Evolutionary conservation across 2,329 filamentous ascomycete genomes (phyloP).

Genomic region (Fusarium illudens): DNA sequence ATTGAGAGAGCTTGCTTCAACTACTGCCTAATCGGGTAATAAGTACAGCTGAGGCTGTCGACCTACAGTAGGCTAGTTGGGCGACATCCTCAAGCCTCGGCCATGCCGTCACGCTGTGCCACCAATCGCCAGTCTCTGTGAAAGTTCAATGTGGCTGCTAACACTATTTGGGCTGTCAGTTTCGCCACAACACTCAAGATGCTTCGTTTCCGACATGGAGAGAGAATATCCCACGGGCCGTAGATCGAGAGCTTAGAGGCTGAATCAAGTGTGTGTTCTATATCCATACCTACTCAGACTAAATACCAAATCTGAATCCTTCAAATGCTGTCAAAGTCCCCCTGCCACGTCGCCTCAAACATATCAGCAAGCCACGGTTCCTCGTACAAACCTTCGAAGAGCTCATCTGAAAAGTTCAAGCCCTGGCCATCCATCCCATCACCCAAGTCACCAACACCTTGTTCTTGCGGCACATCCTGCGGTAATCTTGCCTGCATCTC

Average conservation of each 20-base stretch:
- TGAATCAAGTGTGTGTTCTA: neutral
- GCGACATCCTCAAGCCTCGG: neutral
- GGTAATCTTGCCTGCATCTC: conserved; percentile 3
- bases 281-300: neutral
- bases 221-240: too few relatives aligned
- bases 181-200: neutral
- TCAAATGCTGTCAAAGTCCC: neutral
- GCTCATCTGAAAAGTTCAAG: neutral
- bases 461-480: neutral
- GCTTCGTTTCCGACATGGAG: too few relatives aligned
- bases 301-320: neutral
- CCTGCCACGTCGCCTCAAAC: neutral
- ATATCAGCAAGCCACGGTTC: conserved; percentile 25
- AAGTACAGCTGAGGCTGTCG: neutral
- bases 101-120: neutral
- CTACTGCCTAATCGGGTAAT: neutral
- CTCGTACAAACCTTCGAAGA: conserved; percentile 2
- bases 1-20: neutral
- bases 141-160: neutral
- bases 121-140: neutral
- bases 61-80: too few relatives aligned
- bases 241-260: neutral
- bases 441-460: neutral
- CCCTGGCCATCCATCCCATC: neutral
- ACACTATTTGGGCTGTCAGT: neutral